These are phyloP conservation scores for Leucocoprinus birnbaumii DNA, from an alignment of 768 basidiomycete species.

Conservation along the genomic window DNA sequence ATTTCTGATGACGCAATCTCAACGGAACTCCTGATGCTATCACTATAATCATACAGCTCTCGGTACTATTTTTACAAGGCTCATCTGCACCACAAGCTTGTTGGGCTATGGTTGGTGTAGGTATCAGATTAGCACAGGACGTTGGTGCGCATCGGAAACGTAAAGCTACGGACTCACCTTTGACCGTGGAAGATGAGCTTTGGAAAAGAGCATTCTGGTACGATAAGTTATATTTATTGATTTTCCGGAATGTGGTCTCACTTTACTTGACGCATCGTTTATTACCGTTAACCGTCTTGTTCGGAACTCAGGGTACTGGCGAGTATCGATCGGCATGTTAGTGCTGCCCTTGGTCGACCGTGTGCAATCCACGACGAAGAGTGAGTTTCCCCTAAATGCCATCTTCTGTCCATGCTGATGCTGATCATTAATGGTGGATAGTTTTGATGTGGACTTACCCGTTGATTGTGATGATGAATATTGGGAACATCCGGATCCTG, in stretches of 20 bases:
- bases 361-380: constrained; percentile 82
- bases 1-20: background rate
- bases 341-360: constrained; percentile 63
- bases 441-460: constrained; percentile 73
- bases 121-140: constrained; percentile 74
- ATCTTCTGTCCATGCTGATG: too few species aligned
- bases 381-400: too few species aligned
- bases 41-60: constrained; percentile 36
- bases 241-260: too few species aligned
- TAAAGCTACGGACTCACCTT: constrained; percentile 23
- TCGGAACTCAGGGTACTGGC: constrained; percentile 60
- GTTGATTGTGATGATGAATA: constrained; percentile 72
- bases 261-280: too few species aligned
- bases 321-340: constrained; percentile 48
- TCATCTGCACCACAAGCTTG: constrained; percentile 59
- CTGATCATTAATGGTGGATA: constrained; percentile 21
- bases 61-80: constrained; percentile 50
- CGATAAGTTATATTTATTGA: too few species aligned
- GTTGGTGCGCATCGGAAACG: constrained; percentile 67
- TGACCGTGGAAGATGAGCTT: constrained; percentile 61
- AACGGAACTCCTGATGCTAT: too few species aligned
- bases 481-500: constrained; percentile 62
- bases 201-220: constrained; percentile 75
- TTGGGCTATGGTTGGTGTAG: constrained; percentile 72
- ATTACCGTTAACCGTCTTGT: too few species aligned